These are phyloP conservation scores for Pilasporangium apinafurcum DNA, from an alignment of 352 stramenopile genomes.

Conservation along the genomic window DNA sequence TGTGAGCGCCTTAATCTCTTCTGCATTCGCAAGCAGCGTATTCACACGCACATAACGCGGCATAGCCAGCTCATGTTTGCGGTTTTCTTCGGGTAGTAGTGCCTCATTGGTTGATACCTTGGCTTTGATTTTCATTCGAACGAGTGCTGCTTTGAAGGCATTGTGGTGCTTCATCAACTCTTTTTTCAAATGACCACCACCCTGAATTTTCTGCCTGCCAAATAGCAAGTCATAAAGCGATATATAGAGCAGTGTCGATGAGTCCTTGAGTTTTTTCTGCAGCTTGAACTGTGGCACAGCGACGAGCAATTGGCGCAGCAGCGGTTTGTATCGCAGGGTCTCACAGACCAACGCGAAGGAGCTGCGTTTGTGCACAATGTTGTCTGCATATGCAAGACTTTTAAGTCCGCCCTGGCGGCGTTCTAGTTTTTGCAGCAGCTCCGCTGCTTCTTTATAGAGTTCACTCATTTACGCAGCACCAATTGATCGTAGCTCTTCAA, in stretches of 20 bases:
- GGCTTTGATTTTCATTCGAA: conserved; percentile 76
- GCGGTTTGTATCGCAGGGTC: conserved; percentile 83
- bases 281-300: conserved; percentile 69
- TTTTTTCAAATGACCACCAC: conserved; percentile 85
- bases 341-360: conserved; percentile 87
- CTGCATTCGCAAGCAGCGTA: conserved; percentile 60
- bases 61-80: conserved; percentile 54
- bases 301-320: conserved; percentile 60
- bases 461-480: conserved; percentile 80
- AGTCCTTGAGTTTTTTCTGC: conserved; percentile 41
- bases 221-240: conserved; percentile 88
- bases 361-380: conserved; percentile 81
- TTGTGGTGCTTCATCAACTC: conserved; percentile 71
- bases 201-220: conserved; percentile 79
- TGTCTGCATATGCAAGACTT: conserved; percentile 75
- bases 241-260: conserved; percentile 63
- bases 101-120: conserved; percentile 77
- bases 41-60: conserved; percentile 94
- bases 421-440: conserved; percentile 74
- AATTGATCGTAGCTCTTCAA: neutral
- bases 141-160: conserved; percentile 63
- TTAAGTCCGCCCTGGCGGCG: conserved; percentile 77
- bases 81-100: conserved; percentile 74
- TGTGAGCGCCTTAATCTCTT: conserved; percentile 40
- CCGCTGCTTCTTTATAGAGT: conserved; percentile 78